These are phyloP conservation scores for Rhizophora apiculata DNA, from an alignment of 345 rosid genomes.

Conservation along the genomic window DNA sequence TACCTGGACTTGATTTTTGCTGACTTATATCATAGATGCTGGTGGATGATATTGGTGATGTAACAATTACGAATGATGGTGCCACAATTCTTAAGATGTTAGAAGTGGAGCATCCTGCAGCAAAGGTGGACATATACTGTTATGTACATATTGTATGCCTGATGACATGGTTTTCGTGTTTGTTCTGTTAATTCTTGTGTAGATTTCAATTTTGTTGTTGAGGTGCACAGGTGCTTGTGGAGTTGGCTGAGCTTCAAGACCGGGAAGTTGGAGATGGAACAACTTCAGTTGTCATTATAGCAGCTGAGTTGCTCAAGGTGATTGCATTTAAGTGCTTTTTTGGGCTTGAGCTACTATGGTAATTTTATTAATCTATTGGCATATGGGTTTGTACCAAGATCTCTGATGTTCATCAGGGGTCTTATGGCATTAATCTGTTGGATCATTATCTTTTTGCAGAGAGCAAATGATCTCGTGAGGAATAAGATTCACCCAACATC, in stretches of 20 bases:
- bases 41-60: conserved; percentile 96
- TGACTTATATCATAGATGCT: conserved; percentile 56
- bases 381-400: not conserved
- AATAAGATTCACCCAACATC: conserved; percentile 97
- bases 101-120: conserved; percentile 98
- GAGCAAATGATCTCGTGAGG: conserved; percentile 94
- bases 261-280: conserved; percentile 98
- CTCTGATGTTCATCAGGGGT: not conserved
- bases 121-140: conserved; percentile 49
- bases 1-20: not conserved
- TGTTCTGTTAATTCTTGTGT: not conserved
- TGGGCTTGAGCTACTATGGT: not conserved
- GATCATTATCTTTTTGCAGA: conserved; percentile 39
- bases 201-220: conserved; percentile 7
- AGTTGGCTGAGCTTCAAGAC: conserved; percentile 98
- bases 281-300: conserved; percentile 88
- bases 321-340: conserved; percentile 1
- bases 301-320: conserved; percentile 87
- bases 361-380: not conserved
- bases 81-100: conserved; percentile 92
- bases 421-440: conserved; percentile 9
- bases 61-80: conserved; percentile 92
- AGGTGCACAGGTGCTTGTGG: conserved; percentile 71
- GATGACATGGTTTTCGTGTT: not conserved
- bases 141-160: not conserved